Evolutionary conservation across 768 basidiomycete genomes (phyloP).

Genomic region (Macrolepiota albuminosa): DNA sequence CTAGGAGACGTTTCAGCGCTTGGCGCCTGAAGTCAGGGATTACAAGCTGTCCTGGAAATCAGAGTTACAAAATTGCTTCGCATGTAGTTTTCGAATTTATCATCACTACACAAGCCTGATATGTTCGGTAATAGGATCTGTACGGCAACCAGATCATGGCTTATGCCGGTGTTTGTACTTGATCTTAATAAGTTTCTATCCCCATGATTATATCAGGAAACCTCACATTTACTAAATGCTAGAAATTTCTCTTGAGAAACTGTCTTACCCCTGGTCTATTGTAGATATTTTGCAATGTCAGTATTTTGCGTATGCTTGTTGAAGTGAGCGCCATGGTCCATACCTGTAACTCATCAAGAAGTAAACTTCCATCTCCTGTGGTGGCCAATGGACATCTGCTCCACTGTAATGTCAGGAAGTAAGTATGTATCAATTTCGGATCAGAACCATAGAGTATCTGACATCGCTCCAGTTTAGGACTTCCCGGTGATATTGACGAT

Average conservation of each 20-base stretch:
- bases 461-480: neutral
- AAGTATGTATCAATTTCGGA: neutral
- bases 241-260: constrained; percentile 20
- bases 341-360: constrained; percentile 15
- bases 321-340: constrained; percentile 5
- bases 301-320: neutral
- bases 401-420: constrained; percentile 12
- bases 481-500: too few species aligned
- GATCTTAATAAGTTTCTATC: constrained; percentile 17
- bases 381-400: constrained; percentile 8
- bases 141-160: constrained; percentile 18
- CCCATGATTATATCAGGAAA: constrained; percentile 18
- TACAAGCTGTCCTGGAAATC: constrained; percentile 21
- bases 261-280: constrained; percentile 19
- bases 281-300: constrained; percentile 16
- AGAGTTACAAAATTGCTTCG: constrained; percentile 8
- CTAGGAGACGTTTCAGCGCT: constrained; percentile 17
- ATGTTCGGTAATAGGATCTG: constrained; percentile 10
- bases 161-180: neutral
- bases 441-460: neutral
- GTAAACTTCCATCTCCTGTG: constrained; percentile 8
- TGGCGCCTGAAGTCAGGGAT: constrained; percentile 18
- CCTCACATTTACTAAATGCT: constrained; percentile 16
- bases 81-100: neutral
- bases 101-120: constrained; percentile 9